Percentiles rank a stretch among this genome's conserved stretches.
Evolutionary conservation across 345 rosid species (phyloP).

Genomic region (Salix udensis): DNA sequence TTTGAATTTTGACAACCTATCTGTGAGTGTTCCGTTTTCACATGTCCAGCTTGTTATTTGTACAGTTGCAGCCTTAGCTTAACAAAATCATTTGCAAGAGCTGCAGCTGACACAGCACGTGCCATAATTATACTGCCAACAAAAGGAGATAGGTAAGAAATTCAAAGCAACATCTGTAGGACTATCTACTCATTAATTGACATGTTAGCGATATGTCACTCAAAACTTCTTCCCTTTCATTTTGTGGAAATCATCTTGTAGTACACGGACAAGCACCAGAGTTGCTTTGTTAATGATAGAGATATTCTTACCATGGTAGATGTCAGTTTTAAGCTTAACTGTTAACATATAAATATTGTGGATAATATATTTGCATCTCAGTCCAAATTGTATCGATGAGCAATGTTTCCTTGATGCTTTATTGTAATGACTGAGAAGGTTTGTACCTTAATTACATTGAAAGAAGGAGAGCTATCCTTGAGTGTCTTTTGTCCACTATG

Average conservation of each 20-base stretch:
- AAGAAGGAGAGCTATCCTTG: not conserved
- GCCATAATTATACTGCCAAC: conserved; percentile 86
- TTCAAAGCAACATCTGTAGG: not conserved
- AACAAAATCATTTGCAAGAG: conserved; percentile 85
- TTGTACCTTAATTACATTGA: not conserved
- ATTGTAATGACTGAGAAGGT: not conserved
- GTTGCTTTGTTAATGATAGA: not conserved
- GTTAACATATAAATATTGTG: not conserved
- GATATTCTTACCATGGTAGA: not conserved
- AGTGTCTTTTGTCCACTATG: not conserved
- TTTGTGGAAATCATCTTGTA: conserved; percentile 3
- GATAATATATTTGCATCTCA: not conserved
- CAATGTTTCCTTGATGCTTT: not conserved
- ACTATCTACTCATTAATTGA: conserved; percentile 1
- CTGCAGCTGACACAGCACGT: conserved; percentile 83
- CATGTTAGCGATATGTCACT: not conserved
- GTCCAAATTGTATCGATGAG: not conserved
- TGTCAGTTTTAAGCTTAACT: not conserved
- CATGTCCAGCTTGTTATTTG: conserved; percentile 25
- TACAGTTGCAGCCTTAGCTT: conserved; percentile 90
- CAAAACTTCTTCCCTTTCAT: not conserved
- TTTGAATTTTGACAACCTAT: not conserved
- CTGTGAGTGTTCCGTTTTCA: conserved; percentile 2
- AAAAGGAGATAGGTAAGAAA: conserved; percentile 71
- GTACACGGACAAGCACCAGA: not conserved